These are phyloP conservation scores for Ophiorrhiza pumila DNA, from an alignment of 257 asterid genomes.

Conservation along the genomic window DNA sequence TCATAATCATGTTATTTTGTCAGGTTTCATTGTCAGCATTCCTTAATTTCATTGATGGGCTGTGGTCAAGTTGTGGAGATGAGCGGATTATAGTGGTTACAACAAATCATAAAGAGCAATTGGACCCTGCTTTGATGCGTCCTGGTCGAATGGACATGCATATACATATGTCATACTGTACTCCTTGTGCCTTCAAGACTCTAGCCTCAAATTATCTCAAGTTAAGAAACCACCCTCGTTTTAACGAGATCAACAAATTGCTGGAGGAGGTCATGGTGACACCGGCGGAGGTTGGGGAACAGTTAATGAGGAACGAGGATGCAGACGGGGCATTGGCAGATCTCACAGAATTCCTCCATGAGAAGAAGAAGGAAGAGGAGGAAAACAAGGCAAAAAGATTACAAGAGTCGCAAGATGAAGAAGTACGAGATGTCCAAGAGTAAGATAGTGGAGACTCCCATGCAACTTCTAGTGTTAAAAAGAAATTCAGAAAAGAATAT, in stretches of 20 bases:
- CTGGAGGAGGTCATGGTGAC: conserved; percentile 28
- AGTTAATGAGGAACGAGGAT: conserved; percentile 34
- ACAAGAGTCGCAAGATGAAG: conserved; percentile 5
- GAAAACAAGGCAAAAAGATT: conserved; percentile 15
- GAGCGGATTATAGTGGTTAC: conserved; percentile 44
- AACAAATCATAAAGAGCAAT: conserved; percentile 34
- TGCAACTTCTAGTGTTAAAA: no score
- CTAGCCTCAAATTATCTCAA: conserved; percentile 31
- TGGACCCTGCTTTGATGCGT: conserved; percentile 39
- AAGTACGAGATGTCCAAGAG: conserved; percentile 2
- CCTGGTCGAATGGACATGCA: conserved; percentile 50
- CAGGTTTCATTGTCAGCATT: conserved; percentile 42
- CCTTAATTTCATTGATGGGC: conserved; percentile 48
- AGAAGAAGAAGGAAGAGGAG: conserved; percentile 24
- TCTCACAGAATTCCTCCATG: conserved; percentile 21
- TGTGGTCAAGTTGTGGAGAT: conserved; percentile 52
- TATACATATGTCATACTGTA: conserved; percentile 41
- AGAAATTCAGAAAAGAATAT: no score
- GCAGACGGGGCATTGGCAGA: conserved; percentile 22
- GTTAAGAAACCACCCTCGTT: conserved; percentile 15
- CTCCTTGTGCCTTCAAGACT: conserved; percentile 31
- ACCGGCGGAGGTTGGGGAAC: conserved; percentile 45
- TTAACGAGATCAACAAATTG: conserved; percentile 11
- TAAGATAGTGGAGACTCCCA: no score
- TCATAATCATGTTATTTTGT: background rate